Conservation (phyloP, 2,329 filamentous ascomycete species). For the Exophiala xenobiotica region DNA sequence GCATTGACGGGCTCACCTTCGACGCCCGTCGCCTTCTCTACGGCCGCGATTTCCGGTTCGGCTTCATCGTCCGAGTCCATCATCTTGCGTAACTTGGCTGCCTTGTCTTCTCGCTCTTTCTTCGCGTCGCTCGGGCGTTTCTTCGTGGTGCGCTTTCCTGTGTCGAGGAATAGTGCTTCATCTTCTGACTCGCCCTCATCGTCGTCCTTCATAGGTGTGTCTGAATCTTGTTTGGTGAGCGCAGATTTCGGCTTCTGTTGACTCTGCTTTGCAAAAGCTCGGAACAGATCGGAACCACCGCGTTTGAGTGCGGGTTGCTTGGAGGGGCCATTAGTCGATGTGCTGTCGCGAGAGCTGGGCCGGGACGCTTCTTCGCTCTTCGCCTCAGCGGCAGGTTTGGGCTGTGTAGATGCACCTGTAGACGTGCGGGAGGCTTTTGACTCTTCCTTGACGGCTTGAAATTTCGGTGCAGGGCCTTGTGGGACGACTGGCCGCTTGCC, state of each 20-base stretch:
- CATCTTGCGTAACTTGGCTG: conserved; percentile 68
- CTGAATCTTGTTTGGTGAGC: conserved; percentile 13
- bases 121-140: conserved; percentile 27
- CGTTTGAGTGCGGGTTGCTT: conserved; percentile 42
- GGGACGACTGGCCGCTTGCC: conserved; percentile 38
- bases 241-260: conserved; percentile 25
- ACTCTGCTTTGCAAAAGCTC: conserved; percentile 30
- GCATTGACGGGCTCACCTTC: conserved; percentile 16
- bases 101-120: conserved; percentile 50
- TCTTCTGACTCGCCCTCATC: conserved; percentile 57
- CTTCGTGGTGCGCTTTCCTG: conserved; percentile 39
- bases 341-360: conserved; percentile 30
- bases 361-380: conserved; percentile 31
- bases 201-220: conserved; percentile 22
- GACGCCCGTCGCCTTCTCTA: conserved; percentile 27
- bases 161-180: conserved; percentile 50
- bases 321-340: conserved; percentile 37
- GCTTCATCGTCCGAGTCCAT: conserved; percentile 67
- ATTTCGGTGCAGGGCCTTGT: conserved; percentile 31
- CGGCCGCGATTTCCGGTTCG: conserved; percentile 32
- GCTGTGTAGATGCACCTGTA: not conserved
- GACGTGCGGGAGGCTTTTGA: conserved; percentile 7
- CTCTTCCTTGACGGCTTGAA: conserved; percentile 30
- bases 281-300: conserved; percentile 31
- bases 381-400: not conserved